Evolutionary conservation across 208 protist genomes (phyloP).

Genomic region (Angomonas desouzai): DNA sequence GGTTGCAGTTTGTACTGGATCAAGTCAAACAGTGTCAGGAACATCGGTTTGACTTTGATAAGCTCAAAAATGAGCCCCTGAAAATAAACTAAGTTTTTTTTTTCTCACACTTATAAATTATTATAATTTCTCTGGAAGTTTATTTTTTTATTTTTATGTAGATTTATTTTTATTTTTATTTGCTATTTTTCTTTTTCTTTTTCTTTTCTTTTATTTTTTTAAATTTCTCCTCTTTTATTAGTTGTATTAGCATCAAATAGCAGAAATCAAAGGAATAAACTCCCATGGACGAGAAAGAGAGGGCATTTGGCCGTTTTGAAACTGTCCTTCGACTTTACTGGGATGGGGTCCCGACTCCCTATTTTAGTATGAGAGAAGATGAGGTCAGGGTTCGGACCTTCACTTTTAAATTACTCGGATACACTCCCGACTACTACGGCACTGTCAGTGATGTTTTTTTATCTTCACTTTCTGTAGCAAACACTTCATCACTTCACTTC

Average conservation of each 20-base stretch:
- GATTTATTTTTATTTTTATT: constrained; percentile 11
- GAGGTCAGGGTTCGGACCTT: constrained; percentile 39
- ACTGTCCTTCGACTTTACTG: constrained; percentile 77
- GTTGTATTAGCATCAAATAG: background rate
- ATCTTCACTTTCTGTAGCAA: background rate
- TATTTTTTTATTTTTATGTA: constrained; percentile 11
- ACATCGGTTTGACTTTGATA: constrained; percentile 80
- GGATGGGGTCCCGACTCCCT: constrained; percentile 79
- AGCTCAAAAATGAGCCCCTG: constrained; percentile 40
- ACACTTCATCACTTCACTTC: constrained; percentile 35
- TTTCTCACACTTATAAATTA: no score
- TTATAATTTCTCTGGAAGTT: no score
- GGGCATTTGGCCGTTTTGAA: constrained; percentile 62
- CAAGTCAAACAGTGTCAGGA: constrained; percentile 81
- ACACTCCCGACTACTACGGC: constrained; percentile 73
- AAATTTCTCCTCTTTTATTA: constrained; percentile 21
- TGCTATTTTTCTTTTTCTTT: constrained; percentile 20
- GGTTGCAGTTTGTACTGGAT: constrained; percentile 86
- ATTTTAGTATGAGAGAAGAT: constrained; percentile 29
- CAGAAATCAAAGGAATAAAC: constrained; percentile 12
- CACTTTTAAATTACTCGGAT: constrained; percentile 50
- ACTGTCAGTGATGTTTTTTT: constrained; percentile 37
- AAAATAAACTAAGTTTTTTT: constrained; percentile 7
- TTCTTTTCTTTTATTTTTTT: constrained; percentile 18
- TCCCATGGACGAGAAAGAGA: constrained; percentile 25